phyloP scores from a whole-genome alignment of 495 filamentous ascomycete species.

The Penicillium pancosmium region DNA sequence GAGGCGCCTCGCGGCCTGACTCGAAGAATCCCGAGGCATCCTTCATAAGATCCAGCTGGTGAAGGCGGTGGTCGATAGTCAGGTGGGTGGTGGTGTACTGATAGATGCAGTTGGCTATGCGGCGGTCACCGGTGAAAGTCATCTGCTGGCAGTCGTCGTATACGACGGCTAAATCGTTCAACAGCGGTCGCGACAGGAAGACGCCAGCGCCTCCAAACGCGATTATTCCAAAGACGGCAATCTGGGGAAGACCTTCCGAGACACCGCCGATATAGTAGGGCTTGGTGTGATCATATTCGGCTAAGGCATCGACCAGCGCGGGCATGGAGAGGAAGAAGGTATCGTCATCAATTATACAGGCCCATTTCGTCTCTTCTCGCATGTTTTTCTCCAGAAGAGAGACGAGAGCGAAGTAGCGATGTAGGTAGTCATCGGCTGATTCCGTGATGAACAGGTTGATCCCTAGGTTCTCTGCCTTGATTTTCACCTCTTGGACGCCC shows the following conservation, averaged over 20 bases:
- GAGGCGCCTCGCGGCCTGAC: slow-evolving; percentile 46
- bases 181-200: slow-evolving; percentile 56
- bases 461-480: slow-evolving; percentile 44
- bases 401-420: slow-evolving; percentile 64
- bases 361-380: slow-evolving; percentile 57
- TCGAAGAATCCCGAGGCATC: slow-evolving; percentile 61
- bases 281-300: slow-evolving; percentile 46
- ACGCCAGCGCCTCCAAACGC: slow-evolving; percentile 65
- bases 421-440: slow-evolving; percentile 50
- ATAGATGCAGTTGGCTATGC: slow-evolving; percentile 56
- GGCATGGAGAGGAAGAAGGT: slow-evolving; percentile 64
- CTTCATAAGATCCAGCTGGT: slow-evolving; percentile 54
- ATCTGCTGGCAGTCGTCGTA: slow-evolving; percentile 42
- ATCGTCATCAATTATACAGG: slow-evolving; percentile 69
- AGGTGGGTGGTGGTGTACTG: slow-evolving; percentile 51
- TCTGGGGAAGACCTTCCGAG: slow-evolving; percentile 55
- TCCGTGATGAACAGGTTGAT: slow-evolving; percentile 56
- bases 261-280: slow-evolving; percentile 58
- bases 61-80: slow-evolving; percentile 54
- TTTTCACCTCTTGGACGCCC: slow-evolving; percentile 29
- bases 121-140: slow-evolving; percentile 48
- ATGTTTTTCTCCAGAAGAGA: slow-evolving; percentile 49
- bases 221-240: slow-evolving; percentile 52
- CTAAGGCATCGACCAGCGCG: slow-evolving; percentile 49
- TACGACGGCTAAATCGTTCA: slow-evolving; percentile 39